Evolutionary conservation across 2,329 filamentous ascomycete species (phyloP).

Genomic region (Pseudogymnoascus sp.): DNA sequence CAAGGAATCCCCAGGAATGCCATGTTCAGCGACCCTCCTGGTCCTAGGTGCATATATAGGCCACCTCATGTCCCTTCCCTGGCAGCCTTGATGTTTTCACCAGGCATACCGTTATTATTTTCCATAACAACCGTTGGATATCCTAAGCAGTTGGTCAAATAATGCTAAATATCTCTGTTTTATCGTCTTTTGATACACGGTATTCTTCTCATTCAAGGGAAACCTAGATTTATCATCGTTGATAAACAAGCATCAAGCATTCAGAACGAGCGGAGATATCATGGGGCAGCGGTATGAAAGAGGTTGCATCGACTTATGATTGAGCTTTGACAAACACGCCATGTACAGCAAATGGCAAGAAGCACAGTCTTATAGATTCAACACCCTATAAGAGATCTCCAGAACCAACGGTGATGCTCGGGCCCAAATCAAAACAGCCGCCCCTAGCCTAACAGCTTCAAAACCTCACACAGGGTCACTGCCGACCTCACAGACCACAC

Average conservation of each 20-base stretch:
- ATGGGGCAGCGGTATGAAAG: neutral
- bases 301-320: neutral
- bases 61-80: neutral
- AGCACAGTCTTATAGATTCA: neutral
- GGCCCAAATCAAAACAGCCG: neutral
- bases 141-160: neutral
- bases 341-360: neutral
- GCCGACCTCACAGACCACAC: neutral
- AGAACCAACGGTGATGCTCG: neutral
- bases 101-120: neutral
- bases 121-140: neutral
- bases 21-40: neutral
- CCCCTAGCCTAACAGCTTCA: neutral
- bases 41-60: neutral
- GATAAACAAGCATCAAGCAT: neutral
- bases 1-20: neutral
- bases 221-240: neutral
- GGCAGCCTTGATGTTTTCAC: neutral
- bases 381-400: neutral
- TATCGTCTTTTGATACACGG: neutral
- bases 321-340: neutral
- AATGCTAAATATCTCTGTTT: neutral
- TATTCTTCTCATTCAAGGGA: neutral
- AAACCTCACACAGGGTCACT: neutral
- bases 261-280: neutral